phyloP scores from a whole-genome alignment of 345 rosid species.

The Combretum micranthum region DNA sequence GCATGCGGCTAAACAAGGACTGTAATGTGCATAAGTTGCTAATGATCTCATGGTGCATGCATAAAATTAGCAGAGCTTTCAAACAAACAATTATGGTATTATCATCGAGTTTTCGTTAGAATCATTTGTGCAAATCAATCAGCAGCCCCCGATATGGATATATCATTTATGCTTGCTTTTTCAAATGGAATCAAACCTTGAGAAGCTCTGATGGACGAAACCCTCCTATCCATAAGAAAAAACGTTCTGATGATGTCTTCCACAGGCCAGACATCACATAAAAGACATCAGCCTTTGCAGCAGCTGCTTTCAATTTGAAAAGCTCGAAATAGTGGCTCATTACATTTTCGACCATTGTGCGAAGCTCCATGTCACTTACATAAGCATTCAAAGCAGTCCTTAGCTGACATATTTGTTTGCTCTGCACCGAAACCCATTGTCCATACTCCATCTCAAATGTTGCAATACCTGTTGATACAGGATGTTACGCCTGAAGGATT shows the following conservation, averaged over 20 bases:
- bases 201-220: slow-evolving; percentile 92
- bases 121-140: no score
- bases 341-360: slow-evolving; percentile 49
- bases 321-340: slow-evolving; percentile 78
- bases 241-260: slow-evolving; percentile 85
- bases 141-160: no score
- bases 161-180: background rate
- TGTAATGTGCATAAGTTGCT: no score
- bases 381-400: slow-evolving; percentile 57
- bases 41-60: no score
- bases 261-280: slow-evolving; percentile 82
- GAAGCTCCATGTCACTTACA: slow-evolving; percentile 52
- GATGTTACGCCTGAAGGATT: slow-evolving; percentile 3
- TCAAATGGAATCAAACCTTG: slow-evolving; percentile 39
- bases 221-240: slow-evolving; percentile 95
- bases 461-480: slow-evolving; percentile 42
- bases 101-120: no score
- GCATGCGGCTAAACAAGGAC: no score
- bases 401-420: slow-evolving; percentile 47
- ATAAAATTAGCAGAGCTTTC: no score
- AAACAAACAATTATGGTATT: no score
- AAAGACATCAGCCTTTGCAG: slow-evolving; percentile 75
- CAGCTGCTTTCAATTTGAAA: slow-evolving; percentile 70
- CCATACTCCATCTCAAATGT: slow-evolving; percentile 88
- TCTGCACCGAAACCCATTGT: slow-evolving; percentile 81